Base-by-base conservation (phyloP, 805 yeast species). In the Barnettozyma salicaria region DNA sequence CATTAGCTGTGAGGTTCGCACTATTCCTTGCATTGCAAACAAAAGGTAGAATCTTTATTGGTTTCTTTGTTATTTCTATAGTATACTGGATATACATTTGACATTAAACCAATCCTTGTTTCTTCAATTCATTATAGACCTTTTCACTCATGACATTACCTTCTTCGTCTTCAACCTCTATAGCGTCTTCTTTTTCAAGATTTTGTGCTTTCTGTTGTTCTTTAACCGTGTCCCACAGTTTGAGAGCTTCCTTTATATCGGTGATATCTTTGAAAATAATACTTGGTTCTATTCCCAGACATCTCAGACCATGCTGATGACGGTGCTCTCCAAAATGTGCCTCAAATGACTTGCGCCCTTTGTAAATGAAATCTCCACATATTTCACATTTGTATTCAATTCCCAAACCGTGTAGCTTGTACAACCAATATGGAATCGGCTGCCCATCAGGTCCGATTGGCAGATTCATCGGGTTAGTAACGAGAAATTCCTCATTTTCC, bases 381-480 rank as follows among this genome's bases (percentile, higher is more conserved):
- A 92, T 74, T 59, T 92, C 97, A 57, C 98, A 92, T 1, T 60
- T 51, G 49, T 76, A 85, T 36, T 72, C 75, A 29, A 74, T 70
- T 39, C 83, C 83, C 9, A 89, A 65, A 0, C 98, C 98, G 50
- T 87, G 88, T 30, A 89, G 64, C 58, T 89, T 92, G 67, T 77
- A 89, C 20, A 92, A 65, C 98, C 98, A 92, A 37, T 70, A 76
- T 2, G 98, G 98, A 20, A 92, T 86, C 1, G 97, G 97, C 27
- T 70, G 72, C 0, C 97, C 97, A 59, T 89, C 97, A 14, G 84
- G 72, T 0, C 95, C 97, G 1, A 85, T 36, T 0, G 96, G 95
- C 38, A 85, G 58, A 39, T 80, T 74, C 39, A 74, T 63, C 14
- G 79, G 76, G 42, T 70, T 69, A 35, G 48, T 21, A 25, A 34